Evolutionary conservation across 2,329 filamentous ascomycete genomes (phyloP).

Genomic region (Sclerotinia subarctica): DNA sequence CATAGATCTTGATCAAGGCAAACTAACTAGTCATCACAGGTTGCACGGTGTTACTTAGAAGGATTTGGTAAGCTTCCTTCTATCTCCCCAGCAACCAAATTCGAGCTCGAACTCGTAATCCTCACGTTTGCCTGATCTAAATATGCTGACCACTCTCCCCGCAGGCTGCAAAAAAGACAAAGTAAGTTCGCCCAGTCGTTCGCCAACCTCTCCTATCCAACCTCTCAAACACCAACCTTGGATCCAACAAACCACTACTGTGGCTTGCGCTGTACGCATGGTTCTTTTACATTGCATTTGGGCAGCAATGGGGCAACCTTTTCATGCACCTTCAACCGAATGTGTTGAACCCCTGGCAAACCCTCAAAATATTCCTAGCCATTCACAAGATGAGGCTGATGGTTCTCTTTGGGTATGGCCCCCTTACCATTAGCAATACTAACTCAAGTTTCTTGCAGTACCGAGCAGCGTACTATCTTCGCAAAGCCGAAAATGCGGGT

Average conservation of each 20-base stretch:
- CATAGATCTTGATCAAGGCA: slow-evolving; percentile 20
- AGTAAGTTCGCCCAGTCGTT: slow-evolving; percentile 56
- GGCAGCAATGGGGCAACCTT: slow-evolving; percentile 44
- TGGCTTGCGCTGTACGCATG: slow-evolving; percentile 34
- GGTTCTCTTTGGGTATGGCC: slow-evolving; percentile 12
- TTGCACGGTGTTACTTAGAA: slow-evolving; percentile 88
- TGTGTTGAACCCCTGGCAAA: slow-evolving; percentile 23
- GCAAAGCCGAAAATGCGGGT: slow-evolving; percentile 82
- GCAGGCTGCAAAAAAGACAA: slow-evolving; percentile 83
- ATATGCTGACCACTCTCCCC: slow-evolving; percentile 12
- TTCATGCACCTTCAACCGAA: slow-evolving; percentile 17
- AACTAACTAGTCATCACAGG: slow-evolving; percentile 16
- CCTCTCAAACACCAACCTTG: slow-evolving; percentile 18
- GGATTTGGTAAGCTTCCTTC: slow-evolving; percentile 64
- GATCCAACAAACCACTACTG: slow-evolving; percentile 21
- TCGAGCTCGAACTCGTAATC: slow-evolving; percentile 4
- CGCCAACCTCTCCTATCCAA: slow-evolving; percentile 16
- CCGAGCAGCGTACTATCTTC: slow-evolving; percentile 83
- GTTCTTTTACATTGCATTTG: slow-evolving; percentile 40
- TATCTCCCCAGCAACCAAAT: slow-evolving; percentile 5
- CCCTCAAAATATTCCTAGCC: slow-evolving; percentile 28
- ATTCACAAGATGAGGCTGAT: slow-evolving; percentile 48
- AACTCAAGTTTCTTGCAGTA: slow-evolving; percentile 50
- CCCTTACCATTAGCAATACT: background rate
- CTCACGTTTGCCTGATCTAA: slow-evolving; percentile 16